Percentiles rank a stretch among this genome's conserved stretches.
Evolutionary conservation across 495 filamentous ascomycete species (phyloP).

Genomic region (Hypomontagnella submonticulosa): DNA sequence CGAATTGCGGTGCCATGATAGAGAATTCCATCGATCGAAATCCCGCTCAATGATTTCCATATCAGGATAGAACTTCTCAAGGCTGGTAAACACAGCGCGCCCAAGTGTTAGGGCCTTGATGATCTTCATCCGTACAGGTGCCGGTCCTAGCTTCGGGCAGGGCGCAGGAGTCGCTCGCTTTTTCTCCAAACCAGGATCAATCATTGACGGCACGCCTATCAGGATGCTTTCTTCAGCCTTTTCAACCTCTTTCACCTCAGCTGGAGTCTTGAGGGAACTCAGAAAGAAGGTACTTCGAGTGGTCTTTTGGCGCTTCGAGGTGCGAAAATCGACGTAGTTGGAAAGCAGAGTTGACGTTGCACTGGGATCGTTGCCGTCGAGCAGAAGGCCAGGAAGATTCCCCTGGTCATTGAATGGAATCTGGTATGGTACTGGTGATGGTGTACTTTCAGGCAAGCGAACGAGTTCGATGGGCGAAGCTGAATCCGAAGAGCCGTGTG

Average conservation of each 20-base stretch:
- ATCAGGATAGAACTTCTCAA: slow-evolving; percentile 63
- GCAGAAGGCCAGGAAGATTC: slow-evolving; percentile 28
- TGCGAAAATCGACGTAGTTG: slow-evolving; percentile 44
- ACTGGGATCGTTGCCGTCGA: slow-evolving; percentile 27
- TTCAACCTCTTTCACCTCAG: neutral
- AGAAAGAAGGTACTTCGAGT: slow-evolving; percentile 40
- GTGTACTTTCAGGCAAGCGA: slow-evolving; percentile 1
- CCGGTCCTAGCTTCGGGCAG: slow-evolving; percentile 23
- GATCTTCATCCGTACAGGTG: slow-evolving; percentile 24
- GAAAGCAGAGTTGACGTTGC: slow-evolving; percentile 42
- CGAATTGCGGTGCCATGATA: slow-evolving; percentile 47
- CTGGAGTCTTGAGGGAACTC: neutral
- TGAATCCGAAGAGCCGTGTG: neutral
- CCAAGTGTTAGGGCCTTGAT: slow-evolving; percentile 44
- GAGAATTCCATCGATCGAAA: slow-evolving; percentile 56
- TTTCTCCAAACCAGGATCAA: neutral
- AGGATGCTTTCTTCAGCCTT: neutral
- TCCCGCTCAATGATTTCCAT: slow-evolving; percentile 70
- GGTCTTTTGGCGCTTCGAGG: slow-evolving; percentile 42
- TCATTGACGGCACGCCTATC: neutral
- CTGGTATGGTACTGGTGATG: neutral
- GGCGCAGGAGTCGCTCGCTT: slow-evolving; percentile 10
- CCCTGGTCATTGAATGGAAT: neutral
- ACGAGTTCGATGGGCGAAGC: slow-evolving; percentile 16
- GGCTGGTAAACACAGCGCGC: slow-evolving; percentile 43